phyloP scores from a whole-genome alignment of 345 rosid genomes.

The Clausena lansium region DNA sequence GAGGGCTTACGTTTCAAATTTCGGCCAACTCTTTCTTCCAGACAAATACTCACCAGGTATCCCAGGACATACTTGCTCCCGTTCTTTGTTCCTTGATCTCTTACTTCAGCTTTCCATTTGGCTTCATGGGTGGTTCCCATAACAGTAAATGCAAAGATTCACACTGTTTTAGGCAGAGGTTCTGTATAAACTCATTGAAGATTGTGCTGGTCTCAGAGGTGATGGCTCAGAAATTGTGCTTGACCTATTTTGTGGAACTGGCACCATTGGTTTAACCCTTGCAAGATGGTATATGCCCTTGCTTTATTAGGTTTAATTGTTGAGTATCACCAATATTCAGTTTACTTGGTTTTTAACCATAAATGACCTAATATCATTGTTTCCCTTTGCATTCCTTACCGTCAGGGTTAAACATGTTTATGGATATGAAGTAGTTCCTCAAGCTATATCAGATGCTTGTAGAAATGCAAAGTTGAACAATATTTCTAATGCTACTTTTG shows the following conservation, averaged over 20 bases:
- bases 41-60: slow-evolving; percentile 88
- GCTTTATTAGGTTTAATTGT: neutral
- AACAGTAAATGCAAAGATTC: slow-evolving; percentile 12
- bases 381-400: neutral
- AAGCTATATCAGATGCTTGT: slow-evolving; percentile 75
- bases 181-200: slow-evolving; percentile 80
- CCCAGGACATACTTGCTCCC: neutral
- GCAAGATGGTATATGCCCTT: slow-evolving; percentile 56
- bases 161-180: slow-evolving; percentile 72
- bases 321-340: neutral
- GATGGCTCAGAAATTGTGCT: slow-evolving; percentile 92
- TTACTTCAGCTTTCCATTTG: neutral
- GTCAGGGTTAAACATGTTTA: slow-evolving; percentile 78
- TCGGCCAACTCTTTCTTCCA: slow-evolving; percentile 98
- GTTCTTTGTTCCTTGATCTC: neutral
- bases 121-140: neutral
- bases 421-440: slow-evolving; percentile 94
- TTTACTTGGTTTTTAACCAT: slow-evolving; percentile 1
- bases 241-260: slow-evolving; percentile 95
- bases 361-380: neutral
- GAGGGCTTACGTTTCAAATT: slow-evolving; percentile 85
- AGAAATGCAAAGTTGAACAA: slow-evolving; percentile 78
- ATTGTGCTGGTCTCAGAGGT: slow-evolving; percentile 75
- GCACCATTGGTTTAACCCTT: slow-evolving; percentile 90
- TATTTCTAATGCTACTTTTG: slow-evolving; percentile 72